Percentiles rank a stretch among this genome's conserved stretches.
Evolutionary conservation across 140 eudicot species (phyloP).

Genomic region (Ambrosia hybrid): DNA sequence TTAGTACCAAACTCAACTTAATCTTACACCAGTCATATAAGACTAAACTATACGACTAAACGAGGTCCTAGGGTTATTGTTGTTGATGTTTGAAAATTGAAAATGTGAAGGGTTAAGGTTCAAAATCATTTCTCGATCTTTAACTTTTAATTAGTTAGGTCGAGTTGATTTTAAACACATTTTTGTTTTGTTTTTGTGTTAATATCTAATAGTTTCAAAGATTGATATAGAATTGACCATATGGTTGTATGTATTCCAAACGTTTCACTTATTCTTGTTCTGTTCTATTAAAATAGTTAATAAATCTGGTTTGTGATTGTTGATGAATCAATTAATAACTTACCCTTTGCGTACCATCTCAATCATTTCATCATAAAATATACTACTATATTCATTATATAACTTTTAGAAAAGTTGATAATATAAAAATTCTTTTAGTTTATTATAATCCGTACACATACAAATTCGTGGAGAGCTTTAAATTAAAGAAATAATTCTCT

Average conservation of each 20-base stretch:
- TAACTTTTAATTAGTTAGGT: too few relatives aligned
- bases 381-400: not conserved
- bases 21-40: too few relatives aligned
- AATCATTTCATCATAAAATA: conserved; percentile 12
- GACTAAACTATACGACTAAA: too few relatives aligned
- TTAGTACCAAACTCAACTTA: too few relatives aligned
- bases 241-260: conserved; percentile 13
- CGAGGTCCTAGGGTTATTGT: too few relatives aligned
- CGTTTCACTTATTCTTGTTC: conserved; percentile 12
- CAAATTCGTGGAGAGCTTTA: not conserved
- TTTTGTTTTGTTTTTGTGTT: not conserved
- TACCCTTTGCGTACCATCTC: conserved; percentile 6
- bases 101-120: too few relatives aligned
- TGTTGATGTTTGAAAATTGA: too few relatives aligned
- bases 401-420: not conserved
- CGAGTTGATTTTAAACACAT: too few relatives aligned
- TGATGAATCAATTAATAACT: not conserved
- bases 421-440: conserved; percentile 6
- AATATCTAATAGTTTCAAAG: not conserved
- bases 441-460: not conserved
- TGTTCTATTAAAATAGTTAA: not conserved
- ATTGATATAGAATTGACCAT: conserved; percentile 7
- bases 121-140: too few relatives aligned
- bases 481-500: conserved; percentile 3
- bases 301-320: conserved; percentile 7